These are phyloP conservation scores for Carpinus viminea DNA, from an alignment of 306 rosid species.

Conservation along the genomic window DNA sequence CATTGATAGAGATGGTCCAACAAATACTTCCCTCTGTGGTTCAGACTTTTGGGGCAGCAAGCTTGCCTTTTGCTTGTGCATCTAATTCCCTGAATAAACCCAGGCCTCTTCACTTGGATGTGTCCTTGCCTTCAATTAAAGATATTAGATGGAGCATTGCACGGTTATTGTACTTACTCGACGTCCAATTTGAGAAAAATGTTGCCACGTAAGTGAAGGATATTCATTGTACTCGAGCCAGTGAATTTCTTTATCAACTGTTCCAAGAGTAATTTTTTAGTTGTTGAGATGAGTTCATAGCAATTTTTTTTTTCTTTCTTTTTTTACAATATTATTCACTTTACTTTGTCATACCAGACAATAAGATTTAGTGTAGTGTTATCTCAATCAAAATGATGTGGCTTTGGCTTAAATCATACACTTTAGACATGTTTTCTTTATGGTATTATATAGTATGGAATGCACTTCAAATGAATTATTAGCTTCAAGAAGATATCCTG, in stretches of 20 bases:
- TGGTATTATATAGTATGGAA: constrained; percentile 4
- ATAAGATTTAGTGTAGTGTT: not conserved
- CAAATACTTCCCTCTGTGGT: constrained; percentile 42
- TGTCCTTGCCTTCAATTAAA: constrained; percentile 68
- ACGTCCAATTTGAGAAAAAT: constrained; percentile 85
- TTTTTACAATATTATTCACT: constrained; percentile 2
- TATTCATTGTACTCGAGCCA: constrained; percentile 22
- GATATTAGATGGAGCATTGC: constrained; percentile 76
- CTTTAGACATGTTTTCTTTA: no score
- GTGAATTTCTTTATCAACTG: constrained; percentile 15
- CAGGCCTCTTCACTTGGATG: constrained; percentile 71
- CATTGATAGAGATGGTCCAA: constrained; percentile 42
- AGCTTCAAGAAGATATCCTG: not conserved
- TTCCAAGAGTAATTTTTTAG: constrained; percentile 2
- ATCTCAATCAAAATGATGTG: constrained; percentile 13
- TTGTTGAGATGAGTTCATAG: constrained; percentile 9
- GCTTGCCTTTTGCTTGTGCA: constrained; percentile 75
- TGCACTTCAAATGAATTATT: constrained; percentile 7
- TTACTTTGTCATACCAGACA: not conserved
- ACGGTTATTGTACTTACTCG: constrained; percentile 72
- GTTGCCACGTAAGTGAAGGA: constrained; percentile 84
- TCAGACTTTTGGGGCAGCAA: constrained; percentile 48
- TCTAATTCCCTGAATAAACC: constrained; percentile 83
- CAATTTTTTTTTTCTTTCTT: constrained; percentile 3
- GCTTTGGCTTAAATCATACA: constrained; percentile 10